Evolutionary conservation across 352 stramenopile species (phyloP), one percentile per base, ranked within the genome.

Genomic region (Phytopythium cucurbitacearum): DNA sequence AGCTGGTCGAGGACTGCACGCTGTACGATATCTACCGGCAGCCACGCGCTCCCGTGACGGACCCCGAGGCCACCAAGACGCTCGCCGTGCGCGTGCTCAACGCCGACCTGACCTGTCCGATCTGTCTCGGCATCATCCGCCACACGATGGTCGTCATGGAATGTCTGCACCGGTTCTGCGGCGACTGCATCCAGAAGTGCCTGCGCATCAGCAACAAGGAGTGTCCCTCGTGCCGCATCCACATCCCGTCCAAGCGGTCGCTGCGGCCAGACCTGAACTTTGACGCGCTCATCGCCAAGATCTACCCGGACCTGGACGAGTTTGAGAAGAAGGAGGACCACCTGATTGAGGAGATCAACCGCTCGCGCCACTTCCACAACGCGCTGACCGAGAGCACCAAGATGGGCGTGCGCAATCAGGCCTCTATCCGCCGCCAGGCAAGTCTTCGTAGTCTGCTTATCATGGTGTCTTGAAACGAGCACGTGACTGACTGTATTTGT

Each of bases 141-240:
- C 73, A 87, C 48, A 91, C 87, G n/a, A 78, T 79, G 46, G 87
- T 95, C 13, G 88, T 97, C 10, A 96, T 95, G 73, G 82, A 95
- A 59, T 97, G 89, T 62, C 69, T 97, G 45, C 89, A 97, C 62
- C 80, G 89, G 40, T 97, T 97, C 62, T 97, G 89, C 51, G 68
- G 81, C 53, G 76, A 94, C 34, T 97, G 89, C 67, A 96, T 97
- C 57, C 73, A 94, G 49, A 89, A 85, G 33, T 90, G 85, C 61
- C 71, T 97, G 42, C 80, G 85, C 12, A 64, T 87, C 1, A 85
- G 73, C 60, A 94, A 89, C 58, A 89, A 88, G 40, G 86, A 96
- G 62, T 97, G 89, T 47, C 89, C 89, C 0, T 87, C 73, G 13
- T 97, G 90, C 48, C 86, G 90, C 48, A 91, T 96, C 40, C 85